Conservation (phyloP, 2,329 filamentous ascomycete genomes). For the Rhinocladiella similis region DNA sequence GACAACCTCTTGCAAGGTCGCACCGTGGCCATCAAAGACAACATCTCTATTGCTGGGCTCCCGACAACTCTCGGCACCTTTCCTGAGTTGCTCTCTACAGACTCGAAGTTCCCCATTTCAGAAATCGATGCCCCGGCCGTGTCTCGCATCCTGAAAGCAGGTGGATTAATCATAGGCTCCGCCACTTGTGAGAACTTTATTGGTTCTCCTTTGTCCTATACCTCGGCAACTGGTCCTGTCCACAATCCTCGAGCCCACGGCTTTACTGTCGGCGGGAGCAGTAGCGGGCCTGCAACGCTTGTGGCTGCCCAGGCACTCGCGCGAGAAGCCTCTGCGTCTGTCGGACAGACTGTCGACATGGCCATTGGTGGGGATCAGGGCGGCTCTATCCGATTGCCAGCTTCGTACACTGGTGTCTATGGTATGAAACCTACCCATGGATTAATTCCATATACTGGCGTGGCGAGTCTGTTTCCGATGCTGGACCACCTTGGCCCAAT, state of each 20-base stretch:
- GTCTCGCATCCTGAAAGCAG: slow-evolving; percentile 51
- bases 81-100: slow-evolving; percentile 29
- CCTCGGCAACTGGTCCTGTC: slow-evolving; percentile 48
- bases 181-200: slow-evolving; percentile 57
- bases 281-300: slow-evolving; percentile 49
- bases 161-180: slow-evolving; percentile 52
- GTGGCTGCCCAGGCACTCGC: slow-evolving; percentile 35
- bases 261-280: slow-evolving; percentile 53
- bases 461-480: slow-evolving; percentile 46
- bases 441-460: slow-evolving; percentile 51
- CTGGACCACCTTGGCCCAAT: slow-evolving; percentile 52
- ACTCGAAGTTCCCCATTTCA: slow-evolving; percentile 53
- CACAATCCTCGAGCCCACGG: slow-evolving; percentile 48
- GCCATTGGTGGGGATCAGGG: slow-evolving; percentile 52
- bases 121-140: slow-evolving; percentile 57
- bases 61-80: slow-evolving; percentile 53
- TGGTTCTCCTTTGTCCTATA: slow-evolving; percentile 50
- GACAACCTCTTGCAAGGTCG: slow-evolving; percentile 42
- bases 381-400: slow-evolving; percentile 50
- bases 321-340: slow-evolving; percentile 1
- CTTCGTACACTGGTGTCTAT: slow-evolving; percentile 41
- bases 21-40: slow-evolving; percentile 55
- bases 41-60: slow-evolving; percentile 55
- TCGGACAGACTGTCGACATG: slow-evolving; percentile 45
- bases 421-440: slow-evolving; percentile 53